Percentiles rank a stretch among this genome's conserved stretches.
Evolutionary conservation across 2,329 filamentous ascomycete genomes (phyloP).

Genomic region (Purpureocillium takamizusanense): DNA sequence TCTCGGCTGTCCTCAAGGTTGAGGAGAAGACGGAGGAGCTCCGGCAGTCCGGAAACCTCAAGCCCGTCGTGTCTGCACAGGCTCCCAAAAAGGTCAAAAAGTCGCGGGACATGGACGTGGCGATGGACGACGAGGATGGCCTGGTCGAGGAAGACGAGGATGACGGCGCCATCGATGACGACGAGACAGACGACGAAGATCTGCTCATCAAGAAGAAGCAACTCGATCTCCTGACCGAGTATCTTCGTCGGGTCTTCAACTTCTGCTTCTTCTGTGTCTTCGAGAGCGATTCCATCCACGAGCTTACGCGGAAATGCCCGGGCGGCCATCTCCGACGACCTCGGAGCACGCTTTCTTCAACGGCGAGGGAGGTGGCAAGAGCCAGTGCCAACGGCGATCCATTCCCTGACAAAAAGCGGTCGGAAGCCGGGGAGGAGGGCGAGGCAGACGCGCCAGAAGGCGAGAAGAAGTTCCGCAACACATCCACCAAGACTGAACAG

Average conservation of each 20-base stretch:
- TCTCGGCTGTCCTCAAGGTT: constrained; percentile 70
- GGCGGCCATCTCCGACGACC: constrained; percentile 94
- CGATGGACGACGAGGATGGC: constrained; percentile 55
- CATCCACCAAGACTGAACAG: constrained; percentile 71
- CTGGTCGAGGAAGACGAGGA: constrained; percentile 71
- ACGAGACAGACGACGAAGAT: constrained; percentile 86
- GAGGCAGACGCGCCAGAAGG: constrained; percentile 36
- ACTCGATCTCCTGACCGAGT: constrained; percentile 90
- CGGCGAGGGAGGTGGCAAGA: constrained; percentile 75
- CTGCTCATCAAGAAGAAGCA: constrained; percentile 91
- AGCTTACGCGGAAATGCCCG: constrained; percentile 89
- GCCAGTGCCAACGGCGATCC: constrained; percentile 76
- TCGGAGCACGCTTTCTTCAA: constrained; percentile 70
- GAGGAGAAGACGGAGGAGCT: constrained; percentile 82
- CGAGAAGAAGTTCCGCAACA: constrained; percentile 65
- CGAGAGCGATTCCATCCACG: constrained; percentile 93
- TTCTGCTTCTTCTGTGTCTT: constrained; percentile 99
- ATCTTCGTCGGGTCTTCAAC: constrained; percentile 91
- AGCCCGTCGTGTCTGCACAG: constrained; percentile 42
- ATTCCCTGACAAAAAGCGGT: constrained; percentile 76
- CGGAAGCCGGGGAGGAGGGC: constrained; percentile 54
- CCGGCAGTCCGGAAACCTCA: constrained; percentile 67
- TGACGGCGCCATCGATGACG: constrained; percentile 69
- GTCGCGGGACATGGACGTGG: constrained; percentile 50
- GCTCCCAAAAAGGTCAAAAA: constrained; percentile 52